Base-by-base conservation (phyloP, 169 alveolate genomes). In the Blepharisma undulans region DNA sequence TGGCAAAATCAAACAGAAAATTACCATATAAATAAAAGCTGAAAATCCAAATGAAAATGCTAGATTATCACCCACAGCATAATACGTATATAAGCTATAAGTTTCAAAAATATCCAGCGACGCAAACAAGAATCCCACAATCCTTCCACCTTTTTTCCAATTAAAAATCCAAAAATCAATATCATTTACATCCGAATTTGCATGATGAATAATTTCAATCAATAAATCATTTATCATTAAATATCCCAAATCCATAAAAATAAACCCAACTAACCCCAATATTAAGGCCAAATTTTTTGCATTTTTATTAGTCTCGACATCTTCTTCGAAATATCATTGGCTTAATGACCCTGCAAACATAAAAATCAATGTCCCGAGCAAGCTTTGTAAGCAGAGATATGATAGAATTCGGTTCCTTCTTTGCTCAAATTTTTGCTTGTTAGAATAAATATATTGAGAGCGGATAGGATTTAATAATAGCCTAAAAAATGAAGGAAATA, bases 21-120 rank as follows among this genome's bases (percentile, higher is more conserved):
- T 22, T 29, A 60, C 29, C 33, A 86, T 19, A 25, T 78, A 34
- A 21, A 78, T 27, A 78, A 78, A 21, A 2, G 30, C 30, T 36
- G 72, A 60, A 60, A 86, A 29, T n/a, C 29, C 25, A 72, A 61
- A 86, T 25, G 76, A 71, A 66, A 86, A 86, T 25, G 90, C 36
- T 82, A 86, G 7, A 34, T 86, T 86, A 25, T 86, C 90, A 30
- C 82, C 84, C 7, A 86, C 89, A 48, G 89, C 89, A 72, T 86
- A 86, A 36, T 86, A 66, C 25, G 30, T 21, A 66, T 27, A 21
- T 61, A 86, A 16, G 12, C 66, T 71, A n/a, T 86, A 86, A 25
- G 59, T 72, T 32, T 86, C 60, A 29, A 86, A 72, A 19, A 86
- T 60, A 34, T 86, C 77, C 1, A 60, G 72, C 14, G 90, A 86